phyloP scores from a whole-genome alignment of 1,284 basidiomycete species.

The Tilletia walkeri region DNA sequence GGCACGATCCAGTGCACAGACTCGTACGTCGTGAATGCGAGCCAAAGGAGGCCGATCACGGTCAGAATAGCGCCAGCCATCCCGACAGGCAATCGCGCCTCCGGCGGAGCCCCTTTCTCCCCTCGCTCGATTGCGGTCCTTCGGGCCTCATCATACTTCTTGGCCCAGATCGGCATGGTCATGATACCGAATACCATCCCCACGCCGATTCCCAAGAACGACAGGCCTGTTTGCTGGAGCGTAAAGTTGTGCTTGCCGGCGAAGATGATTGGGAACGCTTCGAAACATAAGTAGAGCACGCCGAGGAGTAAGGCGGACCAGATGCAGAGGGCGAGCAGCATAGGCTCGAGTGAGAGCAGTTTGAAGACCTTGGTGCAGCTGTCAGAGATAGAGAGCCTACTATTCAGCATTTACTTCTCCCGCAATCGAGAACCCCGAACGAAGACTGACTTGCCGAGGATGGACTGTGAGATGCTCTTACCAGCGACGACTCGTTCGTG shows the following conservation, averaged over 20 bases:
- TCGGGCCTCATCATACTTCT: conserved; percentile 24
- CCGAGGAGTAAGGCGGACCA: conserved; percentile 67
- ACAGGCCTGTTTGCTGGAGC: conserved; percentile 65
- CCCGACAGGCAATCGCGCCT: conserved; percentile 20
- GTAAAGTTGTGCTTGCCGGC: conserved; percentile 46
- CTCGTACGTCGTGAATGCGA: conserved; percentile 27
- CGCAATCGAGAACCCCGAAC: neutral
- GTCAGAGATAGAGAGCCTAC: neutral
- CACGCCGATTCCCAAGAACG: conserved; percentile 71
- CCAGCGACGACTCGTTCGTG: conserved; percentile 58
- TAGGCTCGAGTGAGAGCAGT: conserved; percentile 26
- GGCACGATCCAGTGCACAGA: conserved; percentile 27
- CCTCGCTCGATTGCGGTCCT: conserved; percentile 39
- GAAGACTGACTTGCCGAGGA: conserved; percentile 47
- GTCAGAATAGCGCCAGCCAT: conserved; percentile 22
- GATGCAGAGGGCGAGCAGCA: conserved; percentile 27
- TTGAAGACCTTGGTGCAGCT: conserved; percentile 55
- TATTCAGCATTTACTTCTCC: neutral
- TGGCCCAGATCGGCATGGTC: conserved; percentile 68
- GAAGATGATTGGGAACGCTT: conserved; percentile 61
- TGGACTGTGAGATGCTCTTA: conserved; percentile 59
- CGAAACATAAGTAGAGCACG: conserved; percentile 72
- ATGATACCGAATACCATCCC: conserved; percentile 66
- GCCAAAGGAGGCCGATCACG: conserved; percentile 21
- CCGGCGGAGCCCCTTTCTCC: conserved; percentile 13